phyloP scores from a whole-genome alignment of 495 filamentous ascomycete genomes.

The Aspergillus avenaceus region DNA sequence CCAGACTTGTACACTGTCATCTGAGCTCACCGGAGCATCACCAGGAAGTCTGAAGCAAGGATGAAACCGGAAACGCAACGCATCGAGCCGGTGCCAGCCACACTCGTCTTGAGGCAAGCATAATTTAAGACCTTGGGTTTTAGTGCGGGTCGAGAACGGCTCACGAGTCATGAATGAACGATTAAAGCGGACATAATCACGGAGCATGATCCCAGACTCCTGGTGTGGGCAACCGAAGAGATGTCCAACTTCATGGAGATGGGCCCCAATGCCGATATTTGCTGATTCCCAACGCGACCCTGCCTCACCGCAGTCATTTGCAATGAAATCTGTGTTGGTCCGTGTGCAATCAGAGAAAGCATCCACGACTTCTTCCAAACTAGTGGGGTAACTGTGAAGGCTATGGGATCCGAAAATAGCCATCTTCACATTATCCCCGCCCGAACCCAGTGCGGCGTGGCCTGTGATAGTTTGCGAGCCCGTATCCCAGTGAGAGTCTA shows the following conservation, averaged over 20 bases:
- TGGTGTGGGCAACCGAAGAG: slow-evolving; percentile 84
- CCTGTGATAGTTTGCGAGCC: slow-evolving; percentile 62
- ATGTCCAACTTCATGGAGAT: slow-evolving; percentile 85
- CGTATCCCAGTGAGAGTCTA: slow-evolving; percentile 87
- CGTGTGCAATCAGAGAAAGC: slow-evolving; percentile 85
- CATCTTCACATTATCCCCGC: slow-evolving; percentile 65
- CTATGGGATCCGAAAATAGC: slow-evolving; percentile 88
- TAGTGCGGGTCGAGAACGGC: slow-evolving; percentile 78
- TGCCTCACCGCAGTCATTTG: slow-evolving; percentile 78
- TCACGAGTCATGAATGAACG: slow-evolving; percentile 77
- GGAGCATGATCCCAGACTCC: slow-evolving; percentile 80
- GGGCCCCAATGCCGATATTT: slow-evolving; percentile 86
- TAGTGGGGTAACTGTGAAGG: slow-evolving; percentile 80
- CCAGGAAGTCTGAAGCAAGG: slow-evolving; percentile 84
- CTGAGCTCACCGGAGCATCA: slow-evolving; percentile 60
- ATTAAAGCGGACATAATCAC: slow-evolving; percentile 79
- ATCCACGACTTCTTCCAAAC: slow-evolving; percentile 79
- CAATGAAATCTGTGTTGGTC: slow-evolving; percentile 75
- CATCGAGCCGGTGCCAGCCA: slow-evolving; percentile 83
- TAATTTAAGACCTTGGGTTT: slow-evolving; percentile 68
- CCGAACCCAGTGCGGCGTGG: slow-evolving; percentile 76
- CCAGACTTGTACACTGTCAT: slow-evolving; percentile 85
- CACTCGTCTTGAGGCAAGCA: slow-evolving; percentile 76
- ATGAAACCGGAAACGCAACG: slow-evolving; percentile 81
- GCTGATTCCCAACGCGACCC: slow-evolving; percentile 90